Percentiles rank a stretch among this genome's conserved stretches.
Conservation (phyloP, 768 basidiomycete genomes). For the Fomitopsis pulvina region DNA sequence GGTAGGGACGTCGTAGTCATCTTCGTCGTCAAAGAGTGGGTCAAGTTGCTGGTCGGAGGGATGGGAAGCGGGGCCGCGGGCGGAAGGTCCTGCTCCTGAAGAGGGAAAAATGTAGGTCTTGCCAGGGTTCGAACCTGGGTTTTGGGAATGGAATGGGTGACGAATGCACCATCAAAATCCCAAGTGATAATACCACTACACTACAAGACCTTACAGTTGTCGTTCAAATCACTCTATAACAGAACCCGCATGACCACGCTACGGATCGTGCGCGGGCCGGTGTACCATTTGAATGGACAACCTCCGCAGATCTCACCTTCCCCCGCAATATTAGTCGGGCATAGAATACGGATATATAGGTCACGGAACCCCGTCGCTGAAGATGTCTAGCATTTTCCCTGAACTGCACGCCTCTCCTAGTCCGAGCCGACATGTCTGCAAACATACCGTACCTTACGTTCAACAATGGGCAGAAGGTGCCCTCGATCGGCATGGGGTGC, state of each 20-base stretch:
- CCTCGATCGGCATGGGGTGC: conserved; percentile 59
- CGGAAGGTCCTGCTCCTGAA: too few relatives aligned
- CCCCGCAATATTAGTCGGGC: not conserved
- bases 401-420: not conserved
- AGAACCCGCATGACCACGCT: not conserved
- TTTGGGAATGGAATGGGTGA: not conserved
- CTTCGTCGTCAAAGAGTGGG: conserved; percentile 87
- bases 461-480: conserved; percentile 77
- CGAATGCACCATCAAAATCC: not conserved
- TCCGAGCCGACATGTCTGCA: conserved; percentile 10
- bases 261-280: not conserved
- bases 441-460: conserved; percentile 35
- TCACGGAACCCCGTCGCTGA: not conserved
- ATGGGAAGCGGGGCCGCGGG: conserved; percentile 33
- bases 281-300: not conserved
- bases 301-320: not conserved
- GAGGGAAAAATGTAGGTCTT: not conserved
- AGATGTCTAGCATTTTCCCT: not conserved
- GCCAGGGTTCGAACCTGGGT: not conserved
- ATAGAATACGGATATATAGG: too few relatives aligned
- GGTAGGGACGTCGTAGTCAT: conserved; percentile 60
- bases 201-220: not conserved
- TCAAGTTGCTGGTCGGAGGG: conserved; percentile 50
- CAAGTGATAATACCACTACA: not conserved
- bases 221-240: too few relatives aligned